Base-by-base conservation (phyloP, 768 basidiomycete species). In the Pisolithus marmoratus region DNA sequence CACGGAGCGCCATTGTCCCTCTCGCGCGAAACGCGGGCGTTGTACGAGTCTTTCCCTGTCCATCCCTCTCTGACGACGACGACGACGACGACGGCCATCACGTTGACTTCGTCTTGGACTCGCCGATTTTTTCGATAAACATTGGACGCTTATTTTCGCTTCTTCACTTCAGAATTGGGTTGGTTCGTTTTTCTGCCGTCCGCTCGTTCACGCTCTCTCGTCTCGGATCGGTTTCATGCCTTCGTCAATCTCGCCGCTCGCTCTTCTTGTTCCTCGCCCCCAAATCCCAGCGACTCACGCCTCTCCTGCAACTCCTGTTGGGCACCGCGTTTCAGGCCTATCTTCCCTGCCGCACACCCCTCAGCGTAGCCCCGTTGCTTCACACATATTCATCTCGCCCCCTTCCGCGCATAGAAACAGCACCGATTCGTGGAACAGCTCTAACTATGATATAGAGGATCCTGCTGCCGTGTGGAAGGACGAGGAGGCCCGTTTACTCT, bases 341-440 rank as follows among this genome's bases (percentile, higher is more conserved):
- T 62, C 70, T 9, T 62, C 71, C 9, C 72, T 78, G 0, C 82
- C 82, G 0, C 81, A 74, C 49, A 87, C 89, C 0, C 89, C 85
- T 0, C 72, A 72, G 41, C 74, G 74, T 56, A 82, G 83, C 4
- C 81, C 83, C 27, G 63, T 64, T 56, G 74, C 76, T 48, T 74
- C 80, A 2, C 74, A 82, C 51, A 68, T 82, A 51, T 66, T 84
- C 54, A 76, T 83, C 51, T 63, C 75, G 4, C 64, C 68, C 0
- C 66, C 68, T 0, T 60, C 75, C 1, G 64, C 73, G 20, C 52
- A 70, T 53, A 54, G 88, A 57, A 85, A 83, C 67, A 89, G 87
- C 67, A 83, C 84, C 1, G 86, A 89, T 66, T 90, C 87, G 66
- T 90, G 88, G 88, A 87, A 84, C 66, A 87, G 85, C 60, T 90